phyloP scores from a whole-genome alignment of 2,329 filamentous ascomycete genomes.

The Cryphonectria japonica region DNA sequence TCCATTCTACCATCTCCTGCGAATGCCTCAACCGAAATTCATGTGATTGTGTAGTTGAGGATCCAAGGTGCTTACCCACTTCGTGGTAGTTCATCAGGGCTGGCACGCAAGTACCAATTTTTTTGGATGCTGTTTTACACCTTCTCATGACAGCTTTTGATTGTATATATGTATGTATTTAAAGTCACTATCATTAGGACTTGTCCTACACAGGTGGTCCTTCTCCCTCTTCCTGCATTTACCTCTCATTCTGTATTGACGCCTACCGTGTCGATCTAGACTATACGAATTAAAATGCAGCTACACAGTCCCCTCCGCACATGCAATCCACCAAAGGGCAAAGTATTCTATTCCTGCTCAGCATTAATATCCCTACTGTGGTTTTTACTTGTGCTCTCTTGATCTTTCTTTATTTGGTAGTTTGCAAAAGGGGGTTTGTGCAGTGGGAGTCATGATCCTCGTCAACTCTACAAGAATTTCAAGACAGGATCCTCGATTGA shows the following conservation, averaged over 20 bases:
- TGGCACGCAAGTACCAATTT: background rate
- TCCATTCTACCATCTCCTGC: background rate
- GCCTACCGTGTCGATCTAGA: background rate
- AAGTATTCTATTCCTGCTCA: background rate
- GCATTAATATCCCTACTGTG: background rate
- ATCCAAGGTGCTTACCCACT: background rate
- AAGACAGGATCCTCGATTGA: no score
- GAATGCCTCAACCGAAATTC: background rate
- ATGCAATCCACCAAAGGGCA: background rate
- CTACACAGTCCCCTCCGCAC: background rate
- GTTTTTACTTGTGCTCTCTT: no score
- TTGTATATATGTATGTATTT: no score
- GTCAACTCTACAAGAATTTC: no score
- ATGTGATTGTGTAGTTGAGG: background rate
- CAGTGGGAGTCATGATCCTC: no score
- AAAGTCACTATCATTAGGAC: no score
- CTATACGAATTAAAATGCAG: background rate
- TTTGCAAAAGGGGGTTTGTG: no score
- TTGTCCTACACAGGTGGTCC: background rate
- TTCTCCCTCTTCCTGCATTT: background rate
- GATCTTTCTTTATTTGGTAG: no score
- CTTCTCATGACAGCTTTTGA: background rate
- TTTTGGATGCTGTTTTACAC: background rate
- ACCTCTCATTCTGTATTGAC: background rate
- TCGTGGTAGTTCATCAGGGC: background rate